Base-by-base conservation (phyloP, 306 rosid genomes). In the Gleditsia sinensis region DNA sequence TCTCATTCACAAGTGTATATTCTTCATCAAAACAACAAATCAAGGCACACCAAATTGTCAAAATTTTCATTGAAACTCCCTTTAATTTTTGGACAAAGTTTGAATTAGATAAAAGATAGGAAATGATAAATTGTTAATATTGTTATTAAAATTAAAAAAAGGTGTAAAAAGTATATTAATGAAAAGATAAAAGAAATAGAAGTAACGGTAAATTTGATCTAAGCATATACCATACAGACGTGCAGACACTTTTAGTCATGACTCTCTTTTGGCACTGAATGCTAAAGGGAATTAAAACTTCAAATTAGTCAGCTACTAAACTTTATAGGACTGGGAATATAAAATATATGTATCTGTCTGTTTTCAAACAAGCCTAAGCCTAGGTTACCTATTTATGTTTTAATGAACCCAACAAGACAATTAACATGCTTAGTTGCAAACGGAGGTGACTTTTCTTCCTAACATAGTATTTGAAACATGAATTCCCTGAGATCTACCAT, bases 11-110 rank as follows among this genome's bases (percentile, higher is more conserved):
- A n/a, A 23, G 36, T 7, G 46, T 11, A 9, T 40, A 55, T 17
- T n/a, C 12, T 49, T 48, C 40, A 36, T 55, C 60, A 71, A 70
- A 78, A 78, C 50, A 43, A 43, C 23, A 32, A 61, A 54, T 27
- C 34, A 20, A 39, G 30, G 20, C 56, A 57, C 33, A 19, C 30
- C 9, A 51, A 24, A 30, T 12, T 42, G 12, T 39, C 7, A 71
- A 71, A 36, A 32, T 17, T 71, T 21, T 69, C n/a, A 70, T 16
- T 24, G 11, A 24, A 37, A 53, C 25, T 33, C 64, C 25, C 54
- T 59, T 48, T 12, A 20, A 20, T 10, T 54, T 28, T 58, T 25
- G 54, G 62, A 56, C 4, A 57, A 42, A 16, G 20, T 49, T 39
- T 39, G 25, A 59, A 75, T 40, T 19, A 55, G 24, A 23, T n/a